Evolutionary conservation across 2,329 filamentous ascomycete genomes (phyloP), one percentile per base, ranked within the genome.

Genomic region (Furcasterigmium furcatum): DNA sequence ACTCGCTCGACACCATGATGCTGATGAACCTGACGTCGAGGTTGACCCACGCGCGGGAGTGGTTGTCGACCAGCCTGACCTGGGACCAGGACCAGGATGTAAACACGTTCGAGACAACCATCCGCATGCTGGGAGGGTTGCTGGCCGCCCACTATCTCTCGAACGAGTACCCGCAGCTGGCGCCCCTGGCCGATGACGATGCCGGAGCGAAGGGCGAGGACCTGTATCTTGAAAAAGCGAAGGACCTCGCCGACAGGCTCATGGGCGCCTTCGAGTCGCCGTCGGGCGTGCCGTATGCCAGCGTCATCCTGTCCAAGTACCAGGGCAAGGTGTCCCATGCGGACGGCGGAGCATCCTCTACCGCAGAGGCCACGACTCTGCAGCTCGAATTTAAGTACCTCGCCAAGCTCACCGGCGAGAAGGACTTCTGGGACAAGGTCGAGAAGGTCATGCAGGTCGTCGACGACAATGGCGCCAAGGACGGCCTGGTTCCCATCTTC

Each of bases 351-450:
- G 90, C 92, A 8, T 94, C 91, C 1, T 96, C 92, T 2, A 97
- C 92, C 0, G 91, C 94, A 3, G 94, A 99, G 72, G 87, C 92
- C 1, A 90, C 92, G 3, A 94, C 87, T 9, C 65, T 99, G 38
- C 94, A 99, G 69, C 80, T 99, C 10, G 94, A 99, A 65, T 90
- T 97, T 75, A 97, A 97, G 65, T 99, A 99, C 61, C 76, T 99
- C 14, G 87, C 94, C 41, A 96, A 95, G 66, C 74, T 99, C 47
- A 99, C 91, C 0, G 94, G 94, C 29, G 94, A 99, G 67, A 83
- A 85, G 42, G 78, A 88, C 50, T 99, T 94, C 66, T 99, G 94
- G 94, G 84, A 94, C 55, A 85, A 84, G 58, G 91, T 84, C 3
- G 94, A 99, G 66, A 89, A 87, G 55, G 89, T 95, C 2, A 97